Evolutionary conservation across 225 moss, liverwort and hornwort genomes (phyloP), one percentile per base, ranked within the genome.

Genomic region (Bryoerythrophyllum caledonicum): DNA sequence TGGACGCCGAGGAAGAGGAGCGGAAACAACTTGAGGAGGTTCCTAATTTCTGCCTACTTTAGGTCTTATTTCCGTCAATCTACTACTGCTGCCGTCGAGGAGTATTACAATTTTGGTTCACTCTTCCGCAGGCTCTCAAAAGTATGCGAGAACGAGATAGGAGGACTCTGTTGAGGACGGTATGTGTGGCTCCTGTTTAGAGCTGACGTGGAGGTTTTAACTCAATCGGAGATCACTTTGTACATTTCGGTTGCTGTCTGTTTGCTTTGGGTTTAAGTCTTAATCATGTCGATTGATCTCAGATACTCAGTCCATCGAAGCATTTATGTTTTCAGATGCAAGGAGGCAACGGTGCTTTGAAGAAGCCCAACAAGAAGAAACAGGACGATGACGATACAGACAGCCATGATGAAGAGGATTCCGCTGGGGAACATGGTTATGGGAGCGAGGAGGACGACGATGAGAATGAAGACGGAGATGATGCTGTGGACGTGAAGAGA

Each of bases 21-120:
- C 86, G 83, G 10, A 86, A 81, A 71, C 81, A 86, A 69, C 79
- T 88, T 46, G 86, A 88, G 60, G 86, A 86, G 83, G 88, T 88
- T 79, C 27, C 28, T 38, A 20, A 60, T 21, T 66, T 3, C 24
- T 57, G 28, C 25, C 32, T 62, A 20, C 62, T 66, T 60, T 68
- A 20, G 55, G 32, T 64, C 25, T 67, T 56, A 74, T 20, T 49
- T 55, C 67, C 28, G 55, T 72, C 53, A 41, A 38, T 61, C 20
- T 48, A 30, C 38, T 57, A 49, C 48, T 49, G 19, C 19, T 49
- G 48, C 48, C 55, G 56, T 5, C 7, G 15, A 37, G 32, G 61
- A 65, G 60, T 62, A 74, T 74, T 52, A 70, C 30, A 79, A 60
- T 21, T 30, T 43, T 59, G 66, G 24, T 76, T 67, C 59, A 12